These are phyloP conservation scores for Fraxinus latifolia DNA, from an alignment of 305 asterid genomes.

Conservation along the genomic window DNA sequence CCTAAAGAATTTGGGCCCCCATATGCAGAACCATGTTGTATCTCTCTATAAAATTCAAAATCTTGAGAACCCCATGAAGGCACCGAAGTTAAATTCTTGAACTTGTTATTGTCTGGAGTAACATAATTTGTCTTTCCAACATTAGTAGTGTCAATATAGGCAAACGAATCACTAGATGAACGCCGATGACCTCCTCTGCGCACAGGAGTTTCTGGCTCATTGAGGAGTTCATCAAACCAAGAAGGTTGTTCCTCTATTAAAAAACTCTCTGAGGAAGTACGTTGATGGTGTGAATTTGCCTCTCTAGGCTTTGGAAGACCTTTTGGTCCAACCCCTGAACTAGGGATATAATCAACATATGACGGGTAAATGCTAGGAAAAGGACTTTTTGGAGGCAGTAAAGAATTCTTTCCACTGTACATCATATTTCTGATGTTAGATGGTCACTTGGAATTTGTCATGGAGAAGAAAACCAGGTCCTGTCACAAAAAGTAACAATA, in stretches of 20 bases:
- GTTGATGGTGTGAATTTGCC: slow-evolving; percentile 51
- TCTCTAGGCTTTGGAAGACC: slow-evolving; percentile 37
- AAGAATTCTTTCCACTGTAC: slow-evolving; percentile 43
- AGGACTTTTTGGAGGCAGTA: slow-evolving; percentile 67
- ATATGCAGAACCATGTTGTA: slow-evolving; percentile 31
- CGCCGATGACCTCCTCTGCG: slow-evolving; percentile 63
- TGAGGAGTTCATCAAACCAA: slow-evolving; percentile 69
- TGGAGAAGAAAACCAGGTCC: slow-evolving; percentile 33
- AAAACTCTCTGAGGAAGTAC: slow-evolving; percentile 62
- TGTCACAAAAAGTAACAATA: slow-evolving; percentile 21
- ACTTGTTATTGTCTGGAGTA: slow-evolving; percentile 44
- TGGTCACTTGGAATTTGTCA: slow-evolving; percentile 53
- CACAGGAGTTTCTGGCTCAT: slow-evolving; percentile 72
- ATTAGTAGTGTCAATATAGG: slow-evolving; percentile 45
- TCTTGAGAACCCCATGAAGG: slow-evolving; percentile 56
- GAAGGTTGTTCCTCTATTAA: slow-evolving; percentile 67
- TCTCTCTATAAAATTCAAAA: slow-evolving; percentile 39
- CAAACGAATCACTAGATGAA: slow-evolving; percentile 71
- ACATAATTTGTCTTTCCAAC: slow-evolving; percentile 33
- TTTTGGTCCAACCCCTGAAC: slow-evolving; percentile 36
- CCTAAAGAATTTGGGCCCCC: slow-evolving; percentile 29
- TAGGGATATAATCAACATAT: slow-evolving; percentile 45
- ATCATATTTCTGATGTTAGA: slow-evolving; percentile 44
- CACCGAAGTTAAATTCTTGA: slow-evolving; percentile 31
- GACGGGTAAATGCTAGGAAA: slow-evolving; percentile 54